phyloP scores from a whole-genome alignment of 2,329 filamentous ascomycete genomes.

The Fusarium sp. region DNA sequence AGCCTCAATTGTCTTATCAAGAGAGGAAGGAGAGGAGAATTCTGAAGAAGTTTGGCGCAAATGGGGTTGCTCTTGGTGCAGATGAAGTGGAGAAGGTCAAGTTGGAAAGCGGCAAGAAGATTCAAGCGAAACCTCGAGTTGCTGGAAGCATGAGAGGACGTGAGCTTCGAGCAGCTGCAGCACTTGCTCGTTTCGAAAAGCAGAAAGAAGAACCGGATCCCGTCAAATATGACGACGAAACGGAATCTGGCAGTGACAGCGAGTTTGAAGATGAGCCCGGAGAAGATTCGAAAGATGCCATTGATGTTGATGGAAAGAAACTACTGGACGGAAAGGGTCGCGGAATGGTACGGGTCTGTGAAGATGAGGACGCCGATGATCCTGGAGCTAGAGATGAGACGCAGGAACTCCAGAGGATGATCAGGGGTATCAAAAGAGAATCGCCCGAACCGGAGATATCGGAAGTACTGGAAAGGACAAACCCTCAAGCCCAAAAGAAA shows the following conservation, averaged over 20 bases:
- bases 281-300: conserved; percentile 61
- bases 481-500: background rate
- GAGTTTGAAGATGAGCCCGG: conserved; percentile 62
- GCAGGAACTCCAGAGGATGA: conserved; percentile 68
- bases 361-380: conserved; percentile 70
- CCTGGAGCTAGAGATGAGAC: conserved; percentile 60
- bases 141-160: conserved; percentile 79
- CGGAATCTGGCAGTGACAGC: conserved; percentile 59
- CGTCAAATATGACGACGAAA: conserved; percentile 50
- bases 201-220: conserved; percentile 59
- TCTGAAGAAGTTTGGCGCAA: conserved; percentile 78
- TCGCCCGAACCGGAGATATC: conserved; percentile 1
- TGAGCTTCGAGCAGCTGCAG: conserved; percentile 80
- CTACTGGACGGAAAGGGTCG: conserved; percentile 74
- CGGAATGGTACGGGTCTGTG: conserved; percentile 79
- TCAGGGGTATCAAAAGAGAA: conserved; percentile 44
- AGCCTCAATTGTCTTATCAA: conserved; percentile 70
- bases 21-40: conserved; percentile 79
- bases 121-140: conserved; percentile 75
- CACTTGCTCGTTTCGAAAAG: conserved; percentile 76
- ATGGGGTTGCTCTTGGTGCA: conserved; percentile 75
- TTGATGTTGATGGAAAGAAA: conserved; percentile 72
- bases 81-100: conserved; percentile 73
- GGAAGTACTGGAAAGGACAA: background rate
- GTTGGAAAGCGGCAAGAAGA: conserved; percentile 73